phyloP scores from a whole-genome alignment of 192 early-diverging fungal species.

The Spizellomyces sp. region DNA sequence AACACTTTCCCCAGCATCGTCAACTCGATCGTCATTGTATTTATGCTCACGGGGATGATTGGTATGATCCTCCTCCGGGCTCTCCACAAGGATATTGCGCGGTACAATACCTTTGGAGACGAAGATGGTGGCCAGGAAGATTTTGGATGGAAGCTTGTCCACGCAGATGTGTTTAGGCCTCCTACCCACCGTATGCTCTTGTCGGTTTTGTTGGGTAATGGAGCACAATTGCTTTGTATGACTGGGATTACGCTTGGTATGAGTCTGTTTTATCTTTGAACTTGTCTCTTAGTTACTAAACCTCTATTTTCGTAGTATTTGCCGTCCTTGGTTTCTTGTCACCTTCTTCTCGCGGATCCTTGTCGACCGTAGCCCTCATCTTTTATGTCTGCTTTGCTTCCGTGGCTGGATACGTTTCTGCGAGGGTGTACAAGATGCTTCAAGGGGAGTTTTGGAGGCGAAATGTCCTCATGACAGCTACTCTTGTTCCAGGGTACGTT shows the following conservation, averaged over 20 bases:
- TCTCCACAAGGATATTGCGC: constrained; percentile 60
- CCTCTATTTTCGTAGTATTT: constrained; percentile 58
- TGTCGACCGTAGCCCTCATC: constrained; percentile 85
- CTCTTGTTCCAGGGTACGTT: constrained; percentile 80
- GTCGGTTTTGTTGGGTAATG: constrained; percentile 58
- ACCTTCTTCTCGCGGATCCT: constrained; percentile 76
- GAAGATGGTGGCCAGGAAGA: constrained; percentile 59
- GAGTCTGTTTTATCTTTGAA: constrained; percentile 12
- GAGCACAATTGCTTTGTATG: constrained; percentile 60
- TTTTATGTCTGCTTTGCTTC: constrained; percentile 88
- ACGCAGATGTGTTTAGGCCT: constrained; percentile 63
- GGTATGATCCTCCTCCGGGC: constrained; percentile 61
- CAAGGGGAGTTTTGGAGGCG: constrained; percentile 84
- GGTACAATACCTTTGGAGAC: constrained; percentile 56
- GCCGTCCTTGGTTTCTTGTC: constrained; percentile 96
- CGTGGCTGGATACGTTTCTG: constrained; percentile 85
- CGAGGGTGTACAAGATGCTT: constrained; percentile 88
- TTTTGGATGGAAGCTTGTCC: constrained; percentile 69
- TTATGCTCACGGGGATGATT: constrained; percentile 61
- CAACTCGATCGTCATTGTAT: constrained; percentile 60
- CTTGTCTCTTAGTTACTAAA: background rate
- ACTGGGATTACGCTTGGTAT: constrained; percentile 49
- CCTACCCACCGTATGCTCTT: constrained; percentile 56
- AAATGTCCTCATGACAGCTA: constrained; percentile 81
- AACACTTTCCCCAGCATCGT: constrained; percentile 44